Conservation (phyloP, 306 rosid genomes). For the Styphnolobium japonicum region DNA sequence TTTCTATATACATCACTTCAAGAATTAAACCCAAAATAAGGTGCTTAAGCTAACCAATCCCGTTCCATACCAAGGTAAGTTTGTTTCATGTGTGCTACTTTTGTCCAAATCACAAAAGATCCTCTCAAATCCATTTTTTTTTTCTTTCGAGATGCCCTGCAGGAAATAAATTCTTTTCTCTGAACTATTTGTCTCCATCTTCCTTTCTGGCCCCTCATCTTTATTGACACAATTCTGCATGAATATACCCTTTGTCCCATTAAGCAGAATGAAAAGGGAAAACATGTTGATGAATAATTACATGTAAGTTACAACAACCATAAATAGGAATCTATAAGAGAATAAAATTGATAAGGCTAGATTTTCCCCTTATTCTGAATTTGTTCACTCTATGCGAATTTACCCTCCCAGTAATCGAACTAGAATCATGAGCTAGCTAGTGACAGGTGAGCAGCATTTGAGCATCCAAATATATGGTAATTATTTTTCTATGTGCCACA, state of each 20-base stretch:
- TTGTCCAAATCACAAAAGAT: background rate
- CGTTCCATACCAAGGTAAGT: too few relatives aligned
- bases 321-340: background rate
- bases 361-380: conserved; percentile 17
- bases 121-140: background rate
- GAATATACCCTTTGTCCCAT: conserved; percentile 34
- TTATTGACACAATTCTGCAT: conserved; percentile 4
- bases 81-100: too few relatives aligned
- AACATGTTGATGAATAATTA: background rate
- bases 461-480: background rate
- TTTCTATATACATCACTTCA: too few relatives aligned
- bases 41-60: too few relatives aligned
- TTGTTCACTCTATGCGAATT: background rate
- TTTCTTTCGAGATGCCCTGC: background rate
- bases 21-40: too few relatives aligned
- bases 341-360: conserved; percentile 4
- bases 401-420: background rate
- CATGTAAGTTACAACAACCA: background rate
- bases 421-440: background rate
- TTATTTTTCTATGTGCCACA: background rate
- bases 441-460: background rate
- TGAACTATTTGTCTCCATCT: conserved; percentile 18
- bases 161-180: background rate
- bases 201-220: conserved; percentile 7
- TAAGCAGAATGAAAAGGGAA: background rate